These are phyloP conservation scores for Gracilaria gracilis DNA, from an alignment of 23 red algal species.

Conservation along the genomic window DNA sequence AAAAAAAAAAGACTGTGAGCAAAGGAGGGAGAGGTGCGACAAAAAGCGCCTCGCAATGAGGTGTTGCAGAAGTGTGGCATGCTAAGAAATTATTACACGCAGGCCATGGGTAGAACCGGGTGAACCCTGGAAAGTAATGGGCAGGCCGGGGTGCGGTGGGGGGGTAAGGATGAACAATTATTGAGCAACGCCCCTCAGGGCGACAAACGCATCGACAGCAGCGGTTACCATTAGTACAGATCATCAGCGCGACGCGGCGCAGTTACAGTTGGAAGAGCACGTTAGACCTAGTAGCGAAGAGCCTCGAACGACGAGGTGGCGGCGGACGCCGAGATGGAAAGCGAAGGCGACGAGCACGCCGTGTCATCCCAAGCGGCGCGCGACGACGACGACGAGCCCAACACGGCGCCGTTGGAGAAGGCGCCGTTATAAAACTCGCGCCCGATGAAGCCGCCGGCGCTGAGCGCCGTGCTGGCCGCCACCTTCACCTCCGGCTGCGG, in stretches of 20 bases:
- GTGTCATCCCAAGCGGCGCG: neutral
- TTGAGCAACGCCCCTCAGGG: neutral
- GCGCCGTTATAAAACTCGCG: conserved; percentile 75
- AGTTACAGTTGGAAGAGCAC: conserved; percentile 14
- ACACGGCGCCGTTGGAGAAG: conserved; percentile 42
- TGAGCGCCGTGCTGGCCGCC: conserved; percentile 30
- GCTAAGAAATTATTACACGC: neutral
- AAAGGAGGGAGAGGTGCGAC: neutral
- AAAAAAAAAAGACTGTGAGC: neutral
- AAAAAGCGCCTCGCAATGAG: neutral
- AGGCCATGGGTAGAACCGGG: neutral
- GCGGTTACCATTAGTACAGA: neutral
- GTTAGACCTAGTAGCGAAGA: conserved; percentile 12
- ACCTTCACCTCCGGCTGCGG: conserved; percentile 8
- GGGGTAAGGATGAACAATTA: neutral
- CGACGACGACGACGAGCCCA: neutral
- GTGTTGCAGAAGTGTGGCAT: neutral
- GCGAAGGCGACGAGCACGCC: neutral
- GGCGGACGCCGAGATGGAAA: neutral
- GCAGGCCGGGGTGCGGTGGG: neutral
- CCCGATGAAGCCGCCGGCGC: conserved; percentile 64
- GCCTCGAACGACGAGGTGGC: neutral
- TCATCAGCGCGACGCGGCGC: neutral
- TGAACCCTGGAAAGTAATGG: neutral
- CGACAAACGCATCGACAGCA: neutral